Base-by-base conservation (phyloP, 2,329 filamentous ascomycete genomes). In the Ophiostoma himal-ulmi region DNA sequence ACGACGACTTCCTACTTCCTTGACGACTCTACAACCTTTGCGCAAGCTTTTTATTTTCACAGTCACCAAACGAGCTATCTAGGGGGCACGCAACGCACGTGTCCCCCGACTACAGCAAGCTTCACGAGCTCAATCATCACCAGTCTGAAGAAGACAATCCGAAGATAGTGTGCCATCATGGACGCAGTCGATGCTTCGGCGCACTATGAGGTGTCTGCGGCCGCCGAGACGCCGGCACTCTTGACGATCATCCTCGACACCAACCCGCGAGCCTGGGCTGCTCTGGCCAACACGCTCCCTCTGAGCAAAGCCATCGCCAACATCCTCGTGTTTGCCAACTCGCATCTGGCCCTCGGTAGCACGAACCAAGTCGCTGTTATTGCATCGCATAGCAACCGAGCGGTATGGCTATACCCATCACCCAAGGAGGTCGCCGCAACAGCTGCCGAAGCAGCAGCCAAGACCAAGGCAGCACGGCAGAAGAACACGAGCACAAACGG, bases 291-390 rank as follows among this genome's bases (percentile, higher is more conserved):
- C 70, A 87, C 86, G 41, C 88, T 98, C 8, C 88, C 94, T 37
- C 86, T 99, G 72, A 91, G 91, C 68, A 90, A 91, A 76, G 93
- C 93, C 72, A 84, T 99, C 72, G 92, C 94, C 73, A 88, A 94
- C 80, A 86, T 98, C 73, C 89, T 98, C 76, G 90, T 99, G 82
- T 98, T 97, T 81, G 89, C 97, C 81, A 98, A 99, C 80, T 93
- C 94, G 70, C 96, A 99, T 78, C 86, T 99, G 41, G 93, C 95
- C 74, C 94, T 94, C 78, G 96, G 94, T 80, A 94, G 95, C 79
- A 88, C 91, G 70, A 98, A 98, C 81, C 91, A 94, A 79, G 92
- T 98, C 67, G 93, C 94, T 72, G 87, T 99, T 20, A 88, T 99
- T 73, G 95, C 94, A 44, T 93, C 93, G 10, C 95, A 99, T 78